Conservation (phyloP, 768 basidiomycete genomes). For the Lentinula raphanica region DNA sequence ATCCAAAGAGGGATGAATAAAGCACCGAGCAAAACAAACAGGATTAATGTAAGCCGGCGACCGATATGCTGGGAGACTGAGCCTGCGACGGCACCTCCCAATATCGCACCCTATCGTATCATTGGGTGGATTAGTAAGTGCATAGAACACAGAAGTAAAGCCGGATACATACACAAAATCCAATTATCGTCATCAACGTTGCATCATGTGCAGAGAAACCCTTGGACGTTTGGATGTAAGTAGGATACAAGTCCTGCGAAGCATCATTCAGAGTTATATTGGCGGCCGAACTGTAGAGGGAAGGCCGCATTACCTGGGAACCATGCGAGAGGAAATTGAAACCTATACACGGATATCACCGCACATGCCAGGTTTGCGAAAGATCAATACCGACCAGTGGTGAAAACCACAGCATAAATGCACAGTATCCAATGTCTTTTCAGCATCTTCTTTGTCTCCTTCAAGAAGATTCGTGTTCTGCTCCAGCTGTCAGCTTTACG, state of each 20-base stretch:
- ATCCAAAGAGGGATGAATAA: slow-evolving; percentile 65
- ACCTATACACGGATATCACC: slow-evolving; percentile 18
- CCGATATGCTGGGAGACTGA: slow-evolving; percentile 52
- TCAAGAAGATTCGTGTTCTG: slow-evolving; percentile 49
- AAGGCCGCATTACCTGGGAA: slow-evolving; percentile 31
- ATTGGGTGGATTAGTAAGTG: not conserved
- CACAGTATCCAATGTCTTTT: slow-evolving; percentile 57
- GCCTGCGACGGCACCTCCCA: slow-evolving; percentile 54
- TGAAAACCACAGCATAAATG: slow-evolving; percentile 56
- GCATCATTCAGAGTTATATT: slow-evolving; percentile 22
- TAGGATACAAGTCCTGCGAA: slow-evolving; percentile 68
- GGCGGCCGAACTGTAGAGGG: no score
- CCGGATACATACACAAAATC: slow-evolving; percentile 46
- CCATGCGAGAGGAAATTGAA: slow-evolving; percentile 58
- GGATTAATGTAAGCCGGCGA: slow-evolving; percentile 54
- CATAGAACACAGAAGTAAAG: slow-evolving; percentile 15
- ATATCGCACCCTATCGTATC: slow-evolving; percentile 12
- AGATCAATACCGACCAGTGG: slow-evolving; percentile 29
- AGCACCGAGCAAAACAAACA: slow-evolving; percentile 35
- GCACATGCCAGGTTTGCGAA: not conserved
- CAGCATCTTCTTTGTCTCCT: slow-evolving; percentile 50
- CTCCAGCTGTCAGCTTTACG: slow-evolving; percentile 24
- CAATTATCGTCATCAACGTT: slow-evolving; percentile 76
- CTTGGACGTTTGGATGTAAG: slow-evolving; percentile 62
- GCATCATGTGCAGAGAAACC: slow-evolving; percentile 50